Base-by-base conservation (phyloP, 164 flowering plant species). In the Sextonia rubra region DNA sequence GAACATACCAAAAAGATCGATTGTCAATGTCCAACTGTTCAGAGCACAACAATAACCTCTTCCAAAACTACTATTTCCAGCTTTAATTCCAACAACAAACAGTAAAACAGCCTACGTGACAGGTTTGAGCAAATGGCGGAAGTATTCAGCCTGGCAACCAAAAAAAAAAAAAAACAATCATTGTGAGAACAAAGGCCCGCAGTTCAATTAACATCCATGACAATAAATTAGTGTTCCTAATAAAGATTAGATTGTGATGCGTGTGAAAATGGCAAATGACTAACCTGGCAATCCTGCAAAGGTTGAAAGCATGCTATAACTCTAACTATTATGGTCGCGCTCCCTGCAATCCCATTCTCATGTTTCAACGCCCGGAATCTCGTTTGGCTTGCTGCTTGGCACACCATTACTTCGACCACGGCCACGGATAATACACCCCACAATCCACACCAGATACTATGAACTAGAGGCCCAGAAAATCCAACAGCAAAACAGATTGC, bases 261-360 rank as follows among this genome's bases (percentile, higher is more conserved):
- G 44, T 32, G 44, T 6, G 8, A 32, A 32, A 52, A 52, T 52
- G 58, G 20, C 17, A 52, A 52, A 52, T 52, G n/a, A 52, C n/a
- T 20, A 76, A 94, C 97, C 97, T 94, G 97, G 82, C 97, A 92
- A 84, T 89, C 88, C 64, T 86, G 88, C 58, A 94, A 84, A 62
- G 92, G 95, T 88, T 92, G 98, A 86, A 94, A 94, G 87, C 98
- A 94, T 72, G 95, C 97, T 77, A 92, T 90, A 2, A 92, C 90
- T 91, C 94, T 92, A 85, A 94, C 95, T 58, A 91, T 83, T 14
- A 95, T 89, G 80, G 96, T 86, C 72, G 94, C 83, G 30, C 81
- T 82, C 74, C 97, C 98, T 63, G 87, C 94, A 83, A 90, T 86
- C 69, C 97, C 97, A 88, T 74, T 92, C 74, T 89, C 94, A 72